Evolutionary conservation across 768 basidiomycete species (phyloP).

Genomic region (Rossbeevera mucosa): DNA sequence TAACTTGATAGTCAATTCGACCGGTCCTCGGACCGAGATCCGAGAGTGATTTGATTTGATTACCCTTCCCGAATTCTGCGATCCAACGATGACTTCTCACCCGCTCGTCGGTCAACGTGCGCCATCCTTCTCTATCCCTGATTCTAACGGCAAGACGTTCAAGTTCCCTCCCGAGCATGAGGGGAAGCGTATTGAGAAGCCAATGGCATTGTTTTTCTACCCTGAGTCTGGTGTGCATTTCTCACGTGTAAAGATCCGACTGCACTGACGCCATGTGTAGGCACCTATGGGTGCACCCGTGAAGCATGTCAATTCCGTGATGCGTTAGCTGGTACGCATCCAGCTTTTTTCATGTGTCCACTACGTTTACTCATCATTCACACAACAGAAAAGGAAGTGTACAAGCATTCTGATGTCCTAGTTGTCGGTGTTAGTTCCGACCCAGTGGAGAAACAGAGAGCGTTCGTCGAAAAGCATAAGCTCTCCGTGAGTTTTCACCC

Average conservation of each 20-base stretch:
- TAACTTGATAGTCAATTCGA: background rate
- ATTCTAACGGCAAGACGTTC: conserved; percentile 58
- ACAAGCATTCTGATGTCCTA: conserved; percentile 57
- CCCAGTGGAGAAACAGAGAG: conserved; percentile 64
- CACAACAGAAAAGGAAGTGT: conserved; percentile 55
- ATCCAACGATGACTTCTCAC: conserved; percentile 40
- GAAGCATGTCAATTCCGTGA: conserved; percentile 83
- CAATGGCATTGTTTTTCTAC: conserved; percentile 76
- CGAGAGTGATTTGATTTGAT: background rate
- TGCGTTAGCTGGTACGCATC: conserved; percentile 65
- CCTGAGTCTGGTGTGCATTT: conserved; percentile 52
- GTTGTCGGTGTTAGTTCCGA: conserved; percentile 76
- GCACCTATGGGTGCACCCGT: conserved; percentile 73
- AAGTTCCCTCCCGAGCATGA: conserved; percentile 55
- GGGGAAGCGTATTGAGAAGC: conserved; percentile 36
- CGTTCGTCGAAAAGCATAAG: conserved; percentile 67
- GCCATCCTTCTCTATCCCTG: conserved; percentile 60
- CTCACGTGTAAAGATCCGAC: background rate
- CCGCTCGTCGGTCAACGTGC: conserved; percentile 60
- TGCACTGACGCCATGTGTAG: conserved; percentile 32
- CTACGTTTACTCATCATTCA: background rate
- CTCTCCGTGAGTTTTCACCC: conserved; percentile 48
- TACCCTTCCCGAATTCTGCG: background rate
- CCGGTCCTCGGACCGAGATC: background rate
- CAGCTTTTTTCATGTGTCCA: no score